Evolutionary conservation across 441 rosid genomes (phyloP).

Genomic region (Populus hybrid): DNA sequence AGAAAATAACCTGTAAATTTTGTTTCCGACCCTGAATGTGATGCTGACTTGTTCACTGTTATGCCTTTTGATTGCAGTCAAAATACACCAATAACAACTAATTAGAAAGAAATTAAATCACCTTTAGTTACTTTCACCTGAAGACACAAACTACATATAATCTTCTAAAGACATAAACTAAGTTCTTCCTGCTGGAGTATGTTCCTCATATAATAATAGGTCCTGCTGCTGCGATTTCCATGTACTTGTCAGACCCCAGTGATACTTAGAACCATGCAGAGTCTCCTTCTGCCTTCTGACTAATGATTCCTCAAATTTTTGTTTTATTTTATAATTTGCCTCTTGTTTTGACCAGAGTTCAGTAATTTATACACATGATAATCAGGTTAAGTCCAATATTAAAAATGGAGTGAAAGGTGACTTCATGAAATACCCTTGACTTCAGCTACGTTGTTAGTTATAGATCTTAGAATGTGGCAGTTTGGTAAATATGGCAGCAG

Average conservation of each 20-base stretch:
- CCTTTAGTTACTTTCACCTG: not conserved
- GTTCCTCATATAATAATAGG: not conserved
- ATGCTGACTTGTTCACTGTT: not conserved
- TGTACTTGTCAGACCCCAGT: not conserved
- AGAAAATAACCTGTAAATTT: not conserved
- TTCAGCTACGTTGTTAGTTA: not conserved
- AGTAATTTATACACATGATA: not conserved
- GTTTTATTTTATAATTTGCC: not conserved
- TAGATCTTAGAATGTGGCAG: not conserved
- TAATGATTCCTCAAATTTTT: not conserved
- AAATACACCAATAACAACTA: not conserved
- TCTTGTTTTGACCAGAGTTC: not conserved
- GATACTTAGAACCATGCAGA: not conserved
- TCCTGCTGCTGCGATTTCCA: not conserved
- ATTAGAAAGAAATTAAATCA: not conserved
- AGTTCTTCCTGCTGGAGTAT: not conserved
- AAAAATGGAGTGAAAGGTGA: not conserved
- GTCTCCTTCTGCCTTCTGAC: not conserved
- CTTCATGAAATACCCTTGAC: not conserved
- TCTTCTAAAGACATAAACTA: not conserved
- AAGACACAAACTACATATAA: not conserved
- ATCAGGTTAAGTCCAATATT: not conserved
- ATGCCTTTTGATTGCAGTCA: not conserved
- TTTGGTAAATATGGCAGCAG: not conserved
- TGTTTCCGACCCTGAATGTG: not conserved